A percentile compares a stretch with the other conserved stretches of the same genome.
These are phyloP conservation scores for Tulasnella sp. DNA, from an alignment of 768 basidiomycete genomes.

Conservation along the genomic window DNA sequence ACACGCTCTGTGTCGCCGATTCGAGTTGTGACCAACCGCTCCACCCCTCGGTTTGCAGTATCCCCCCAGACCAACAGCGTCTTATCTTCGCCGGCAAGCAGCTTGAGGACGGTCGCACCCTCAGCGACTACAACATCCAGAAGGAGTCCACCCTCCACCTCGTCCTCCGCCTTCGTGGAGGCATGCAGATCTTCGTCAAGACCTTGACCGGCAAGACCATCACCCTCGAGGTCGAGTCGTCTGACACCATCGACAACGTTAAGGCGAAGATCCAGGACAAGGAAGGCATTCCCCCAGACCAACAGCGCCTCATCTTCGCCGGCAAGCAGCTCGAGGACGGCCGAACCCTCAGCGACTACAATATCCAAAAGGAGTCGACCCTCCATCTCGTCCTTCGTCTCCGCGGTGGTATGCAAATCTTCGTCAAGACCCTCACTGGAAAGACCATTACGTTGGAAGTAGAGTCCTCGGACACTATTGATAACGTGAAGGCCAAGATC, in stretches of 20 bases:
- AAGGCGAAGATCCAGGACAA: conserved; percentile 43
- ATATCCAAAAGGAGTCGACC: conserved; percentile 51
- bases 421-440: conserved; percentile 44
- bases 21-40: conserved; percentile 45
- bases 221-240: conserved; percentile 52
- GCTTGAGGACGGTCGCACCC: conserved; percentile 89
- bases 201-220: conserved; percentile 47
- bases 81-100: conserved; percentile 88
- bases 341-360: conserved; percentile 69
- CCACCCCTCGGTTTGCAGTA: conserved; percentile 51
- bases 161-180: conserved; percentile 51
- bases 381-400: conserved; percentile 50
- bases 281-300: conserved; percentile 46
- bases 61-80: conserved; percentile 50
- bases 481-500: conserved; percentile 45
- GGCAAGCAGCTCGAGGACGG: conserved; percentile 96
- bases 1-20: conserved; percentile 15
- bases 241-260: conserved; percentile 47
- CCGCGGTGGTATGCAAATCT: conserved; percentile 65
- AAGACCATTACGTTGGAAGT: conserved; percentile 58
- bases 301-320: conserved; percentile 67
- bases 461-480: conserved; percentile 53
- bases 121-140: conserved; percentile 57
- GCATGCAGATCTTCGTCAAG: conserved; percentile 64
- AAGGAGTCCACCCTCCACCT: conserved; percentile 50